Evolutionary conservation across 129 eudicot species (phyloP).

Genomic region (Lactuca sativa): DNA sequence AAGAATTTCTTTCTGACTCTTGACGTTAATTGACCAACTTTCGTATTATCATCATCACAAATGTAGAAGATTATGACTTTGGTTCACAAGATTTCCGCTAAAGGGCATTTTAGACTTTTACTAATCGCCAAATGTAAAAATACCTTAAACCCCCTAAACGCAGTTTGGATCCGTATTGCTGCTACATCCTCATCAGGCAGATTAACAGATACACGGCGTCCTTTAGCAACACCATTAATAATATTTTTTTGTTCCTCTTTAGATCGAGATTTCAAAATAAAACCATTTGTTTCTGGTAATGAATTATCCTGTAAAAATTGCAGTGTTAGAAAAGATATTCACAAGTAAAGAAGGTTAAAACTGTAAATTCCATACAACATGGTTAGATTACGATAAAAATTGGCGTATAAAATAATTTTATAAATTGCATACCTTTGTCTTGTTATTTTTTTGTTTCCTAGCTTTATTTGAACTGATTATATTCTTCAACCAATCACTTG

Average conservation of each 20-base stretch:
- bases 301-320: constrained; percentile 46
- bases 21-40: neutral
- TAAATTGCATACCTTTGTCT: constrained; percentile 45
- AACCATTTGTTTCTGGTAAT: constrained; percentile 37
- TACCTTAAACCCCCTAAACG: constrained; percentile 59
- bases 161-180: constrained; percentile 71
- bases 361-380: neutral
- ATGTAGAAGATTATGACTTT: neutral
- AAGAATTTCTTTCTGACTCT: neutral
- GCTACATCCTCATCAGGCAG: constrained; percentile 46
- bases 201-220: constrained; percentile 13
- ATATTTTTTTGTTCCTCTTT: constrained; percentile 23
- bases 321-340: neutral
- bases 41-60: neutral
- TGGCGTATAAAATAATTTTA: neutral
- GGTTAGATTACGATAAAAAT: constrained; percentile 3
- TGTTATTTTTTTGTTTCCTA: constrained; percentile 45
- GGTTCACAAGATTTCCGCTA: neutral
- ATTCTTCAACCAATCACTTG: constrained; percentile 71
- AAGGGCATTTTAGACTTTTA: neutral
- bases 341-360: neutral
- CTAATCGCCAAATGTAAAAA: neutral
- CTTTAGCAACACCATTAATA: constrained; percentile 22
- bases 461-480: constrained; percentile 63
- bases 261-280: constrained; percentile 10